Conservation (phyloP, 2,329 filamentous ascomycete genomes). For the Phialophora verrucosa region DNA sequence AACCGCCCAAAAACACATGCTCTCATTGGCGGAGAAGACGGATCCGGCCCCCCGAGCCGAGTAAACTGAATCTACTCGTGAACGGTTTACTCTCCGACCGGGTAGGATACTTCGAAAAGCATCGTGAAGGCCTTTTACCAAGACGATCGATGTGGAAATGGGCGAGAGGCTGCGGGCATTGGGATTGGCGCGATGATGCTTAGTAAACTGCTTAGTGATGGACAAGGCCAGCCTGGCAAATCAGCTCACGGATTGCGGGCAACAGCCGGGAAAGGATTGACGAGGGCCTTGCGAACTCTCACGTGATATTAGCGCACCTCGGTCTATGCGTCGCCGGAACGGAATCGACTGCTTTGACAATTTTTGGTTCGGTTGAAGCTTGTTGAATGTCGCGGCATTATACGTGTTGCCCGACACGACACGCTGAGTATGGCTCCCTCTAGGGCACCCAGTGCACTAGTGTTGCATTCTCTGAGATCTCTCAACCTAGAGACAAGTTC, state of each 20-base stretch:
- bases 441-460: slow-evolving; percentile 35
- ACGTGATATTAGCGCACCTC: neutral
- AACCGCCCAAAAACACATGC: neutral
- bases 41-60: too few relatives aligned
- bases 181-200: slow-evolving; percentile 8
- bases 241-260: neutral
- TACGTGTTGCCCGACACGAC: neutral
- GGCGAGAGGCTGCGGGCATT: neutral
- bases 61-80: neutral
- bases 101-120: neutral
- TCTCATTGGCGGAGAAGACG: neutral
- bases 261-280: neutral
- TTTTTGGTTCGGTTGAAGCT: slow-evolving; percentile 7
- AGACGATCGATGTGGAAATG: neutral
- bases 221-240: neutral
- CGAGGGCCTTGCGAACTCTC: too few relatives aligned
- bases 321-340: neutral
- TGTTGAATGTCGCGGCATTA: neutral
- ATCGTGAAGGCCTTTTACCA: slow-evolving; percentile 8
- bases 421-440: slow-evolving; percentile 34
- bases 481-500: slow-evolving; percentile 25
- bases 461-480: slow-evolving; percentile 36
- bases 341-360: neutral
- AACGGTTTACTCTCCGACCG: neutral
- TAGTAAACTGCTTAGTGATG: slow-evolving; percentile 16